A percentile compares a stretch with the other conserved stretches of the same genome.
Evolutionary conservation across 129 eudicot genomes (phyloP).

Genomic region (Chrysanthemum makinoi): DNA sequence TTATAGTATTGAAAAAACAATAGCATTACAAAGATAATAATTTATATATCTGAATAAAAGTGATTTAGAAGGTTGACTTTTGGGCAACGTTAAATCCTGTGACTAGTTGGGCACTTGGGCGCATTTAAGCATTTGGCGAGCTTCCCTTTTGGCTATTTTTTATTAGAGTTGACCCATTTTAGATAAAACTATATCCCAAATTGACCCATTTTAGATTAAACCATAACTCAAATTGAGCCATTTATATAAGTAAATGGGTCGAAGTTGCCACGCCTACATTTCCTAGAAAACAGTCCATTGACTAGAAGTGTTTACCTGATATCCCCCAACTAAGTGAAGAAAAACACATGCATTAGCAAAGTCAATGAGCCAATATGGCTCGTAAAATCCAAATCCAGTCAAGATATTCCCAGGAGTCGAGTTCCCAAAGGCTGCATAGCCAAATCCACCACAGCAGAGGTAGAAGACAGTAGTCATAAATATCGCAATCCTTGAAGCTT

Average conservation of each 20-base stretch:
- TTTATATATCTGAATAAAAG: too few relatives aligned
- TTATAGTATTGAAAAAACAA: too few relatives aligned
- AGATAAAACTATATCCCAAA: not conserved
- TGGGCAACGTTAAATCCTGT: too few relatives aligned
- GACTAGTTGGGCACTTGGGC: too few relatives aligned
- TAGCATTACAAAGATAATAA: too few relatives aligned
- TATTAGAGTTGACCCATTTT: too few relatives aligned
- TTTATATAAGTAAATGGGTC: not conserved
- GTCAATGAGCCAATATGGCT: slow-evolving; percentile 82
- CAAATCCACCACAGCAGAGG: slow-evolving; percentile 78
- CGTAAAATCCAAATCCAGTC: slow-evolving; percentile 85
- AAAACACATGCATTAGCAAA: slow-evolving; percentile 76
- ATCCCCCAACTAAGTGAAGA: slow-evolving; percentile 80
- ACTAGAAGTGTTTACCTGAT: slow-evolving; percentile 54
- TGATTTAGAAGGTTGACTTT: too few relatives aligned
- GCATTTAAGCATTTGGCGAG: too few relatives aligned
- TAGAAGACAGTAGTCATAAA: slow-evolving; percentile 58
- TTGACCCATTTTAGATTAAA: not conserved
- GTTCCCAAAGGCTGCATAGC: slow-evolving; percentile 86
- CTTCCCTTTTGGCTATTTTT: too few relatives aligned
- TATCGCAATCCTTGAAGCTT: slow-evolving; percentile 57
- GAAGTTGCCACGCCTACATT: too few relatives aligned
- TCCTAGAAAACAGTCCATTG: not conserved
- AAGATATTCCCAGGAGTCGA: slow-evolving; percentile 79
- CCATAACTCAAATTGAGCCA: not conserved